Base-by-base conservation (phyloP, 1,139 yeast genomes). In the Scheffersomyces lignicola region DNA sequence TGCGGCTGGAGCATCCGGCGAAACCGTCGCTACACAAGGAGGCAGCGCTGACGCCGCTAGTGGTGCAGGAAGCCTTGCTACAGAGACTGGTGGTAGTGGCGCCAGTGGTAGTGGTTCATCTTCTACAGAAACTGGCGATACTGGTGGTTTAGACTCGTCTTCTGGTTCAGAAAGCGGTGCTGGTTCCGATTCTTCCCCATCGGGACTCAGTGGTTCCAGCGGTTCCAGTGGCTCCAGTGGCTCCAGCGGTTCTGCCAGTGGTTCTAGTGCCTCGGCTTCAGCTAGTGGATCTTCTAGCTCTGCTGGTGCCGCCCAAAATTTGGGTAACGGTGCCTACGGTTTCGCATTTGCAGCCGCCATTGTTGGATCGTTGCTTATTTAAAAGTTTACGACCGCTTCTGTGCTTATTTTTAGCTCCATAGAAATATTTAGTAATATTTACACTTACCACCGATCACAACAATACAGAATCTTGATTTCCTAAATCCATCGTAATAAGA, bases 321-420 rank as follows among this genome's bases (percentile, higher is more conserved):
- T 18, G 17, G 13, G 29, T 7, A 14, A 11, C n/a, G 36, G 41
- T 27, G 54, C 48, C 28, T 46, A 32, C 36, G 51, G 58, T 23
- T 24, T 55, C 27, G 58, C 54, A 18, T 48, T 51, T 28, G 46
- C 48, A 34, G 59, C 58, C 28, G 55, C 54, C 32, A 43, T 47
- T 33, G 52, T 47, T 27, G 63, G 60, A 37, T 51, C 54, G 22
- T 45, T 56, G 39, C 51, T 57, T 43, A 46, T 57, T 20, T 20
- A 20, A 9, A 20, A 9, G n/a, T 20, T 20, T 20, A 20, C 23
- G n/a, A 20, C n/a, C n/a, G n/a, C 10, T 20, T 20, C 8, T 20
- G n/a, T 20, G 23, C n/a, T 20, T 20, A 20, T 20, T 20, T 20
- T 20, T 20, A 20, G 23, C 10, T 20, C 8, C 23, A 20, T 8